Conservation (phyloP, 352 stramenopile species). For the Pythium pectinolyticum region DNA sequence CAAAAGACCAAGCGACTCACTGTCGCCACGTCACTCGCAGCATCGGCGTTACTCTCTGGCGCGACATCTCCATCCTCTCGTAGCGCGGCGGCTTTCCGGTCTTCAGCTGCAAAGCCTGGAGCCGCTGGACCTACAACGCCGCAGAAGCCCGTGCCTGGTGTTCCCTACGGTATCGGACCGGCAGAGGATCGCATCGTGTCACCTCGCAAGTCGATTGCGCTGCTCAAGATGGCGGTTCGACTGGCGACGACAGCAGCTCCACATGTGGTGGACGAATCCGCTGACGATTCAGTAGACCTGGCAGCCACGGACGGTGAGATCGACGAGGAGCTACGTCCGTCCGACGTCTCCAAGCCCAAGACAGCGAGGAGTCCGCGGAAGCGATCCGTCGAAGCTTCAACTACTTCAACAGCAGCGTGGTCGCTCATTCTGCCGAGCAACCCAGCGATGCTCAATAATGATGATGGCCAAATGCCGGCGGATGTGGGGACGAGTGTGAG, state of each 20-base stretch:
- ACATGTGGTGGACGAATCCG: neutral
- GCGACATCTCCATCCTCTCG: neutral
- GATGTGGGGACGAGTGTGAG: conserved; percentile 5
- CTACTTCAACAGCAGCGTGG: conserved; percentile 8
- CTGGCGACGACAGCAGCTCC: neutral
- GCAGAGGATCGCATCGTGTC: conserved; percentile 21
- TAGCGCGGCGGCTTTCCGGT: neutral
- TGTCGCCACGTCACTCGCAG: conserved; percentile 10
- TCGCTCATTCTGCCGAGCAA: conserved; percentile 18
- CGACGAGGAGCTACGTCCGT: too few species aligned
- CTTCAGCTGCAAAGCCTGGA: neutral
- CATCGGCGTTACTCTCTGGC: conserved; percentile 1
- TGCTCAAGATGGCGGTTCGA: conserved; percentile 27
- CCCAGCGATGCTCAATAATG: neutral
- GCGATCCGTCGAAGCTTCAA: too few species aligned
- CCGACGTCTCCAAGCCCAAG: conserved; percentile 9
- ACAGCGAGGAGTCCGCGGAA: too few species aligned
- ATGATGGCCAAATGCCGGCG: neutral
- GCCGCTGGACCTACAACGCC: too few species aligned
- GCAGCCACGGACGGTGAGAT: too few species aligned
- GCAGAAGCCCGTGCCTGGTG: conserved; percentile 23
- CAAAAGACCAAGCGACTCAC: conserved; percentile 15
- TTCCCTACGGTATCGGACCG: conserved; percentile 37
- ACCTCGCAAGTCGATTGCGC: conserved; percentile 38
- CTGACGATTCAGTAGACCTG: neutral